These are phyloP conservation scores for Boletellus dicymbophilus DNA, from an alignment of 1,284 basidiomycete species.

Conservation along the genomic window DNA sequence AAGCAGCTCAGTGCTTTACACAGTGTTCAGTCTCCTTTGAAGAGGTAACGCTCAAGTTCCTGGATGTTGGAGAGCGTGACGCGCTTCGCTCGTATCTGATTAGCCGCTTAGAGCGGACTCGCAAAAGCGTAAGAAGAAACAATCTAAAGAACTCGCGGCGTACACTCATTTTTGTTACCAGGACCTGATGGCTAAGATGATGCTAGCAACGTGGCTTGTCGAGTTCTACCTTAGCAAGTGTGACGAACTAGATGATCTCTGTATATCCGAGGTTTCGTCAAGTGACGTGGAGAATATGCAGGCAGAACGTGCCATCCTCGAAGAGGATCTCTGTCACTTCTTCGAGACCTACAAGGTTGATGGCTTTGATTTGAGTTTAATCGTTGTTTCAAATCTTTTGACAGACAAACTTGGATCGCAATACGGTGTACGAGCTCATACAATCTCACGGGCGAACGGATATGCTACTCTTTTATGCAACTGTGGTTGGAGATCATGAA, in stretches of 20 bases:
- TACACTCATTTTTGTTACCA: conserved; percentile 33
- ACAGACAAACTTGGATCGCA: conserved; percentile 81
- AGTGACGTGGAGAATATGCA: conserved; percentile 87
- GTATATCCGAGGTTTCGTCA: conserved; percentile 81
- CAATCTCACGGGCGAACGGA: conserved; percentile 92
- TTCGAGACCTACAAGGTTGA: conserved; percentile 88
- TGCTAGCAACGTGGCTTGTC: conserved; percentile 98
- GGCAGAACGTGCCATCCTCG: conserved; percentile 81
- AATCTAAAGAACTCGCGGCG: background rate
- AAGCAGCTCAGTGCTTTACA: conserved; percentile 91
- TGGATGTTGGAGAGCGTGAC: conserved; percentile 92
- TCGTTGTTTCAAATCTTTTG: background rate
- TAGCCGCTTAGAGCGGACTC: conserved; percentile 80
- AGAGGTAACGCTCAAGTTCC: conserved; percentile 88
- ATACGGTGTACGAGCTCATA: conserved; percentile 91
- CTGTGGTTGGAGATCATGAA: conserved; percentile 78
- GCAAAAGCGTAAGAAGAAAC: conserved; percentile 63
- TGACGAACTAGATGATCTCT: conserved; percentile 92
- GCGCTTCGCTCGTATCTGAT: conserved; percentile 91
- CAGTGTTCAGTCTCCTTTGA: conserved; percentile 90
- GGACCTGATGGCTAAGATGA: conserved; percentile 94
- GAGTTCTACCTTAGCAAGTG: conserved; percentile 98
- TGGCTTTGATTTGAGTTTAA: background rate
- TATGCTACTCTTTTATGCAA: conserved; percentile 91
- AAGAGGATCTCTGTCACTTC: conserved; percentile 92